Evolutionary conservation across 2,329 filamentous ascomycete species (phyloP).

Genomic region (Chaetomium strumarium): DNA sequence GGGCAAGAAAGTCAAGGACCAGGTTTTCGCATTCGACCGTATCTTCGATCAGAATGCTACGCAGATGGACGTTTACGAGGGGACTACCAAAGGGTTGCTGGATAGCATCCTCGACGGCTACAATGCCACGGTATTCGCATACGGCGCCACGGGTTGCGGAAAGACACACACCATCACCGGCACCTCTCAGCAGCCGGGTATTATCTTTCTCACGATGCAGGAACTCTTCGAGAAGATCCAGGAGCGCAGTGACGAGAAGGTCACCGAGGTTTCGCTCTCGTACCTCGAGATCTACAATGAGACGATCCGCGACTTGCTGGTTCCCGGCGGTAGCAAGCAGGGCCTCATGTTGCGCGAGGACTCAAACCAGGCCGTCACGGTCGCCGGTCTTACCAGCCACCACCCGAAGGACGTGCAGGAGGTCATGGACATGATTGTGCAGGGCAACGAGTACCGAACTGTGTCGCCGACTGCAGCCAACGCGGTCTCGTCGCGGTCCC

Average conservation of each 20-base stretch:
- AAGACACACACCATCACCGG: constrained; percentile 98
- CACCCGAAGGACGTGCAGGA: constrained; percentile 86
- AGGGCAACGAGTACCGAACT: constrained; percentile 88
- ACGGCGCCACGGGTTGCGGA: constrained; percentile 94
- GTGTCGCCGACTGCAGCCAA: constrained; percentile 97
- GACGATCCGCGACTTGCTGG: constrained; percentile 89
- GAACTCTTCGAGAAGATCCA: constrained; percentile 93
- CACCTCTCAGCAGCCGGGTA: constrained; percentile 85
- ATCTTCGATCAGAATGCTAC: constrained; percentile 94
- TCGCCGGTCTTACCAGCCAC: constrained; percentile 85
- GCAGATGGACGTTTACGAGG: constrained; percentile 91
- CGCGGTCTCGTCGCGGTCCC: constrained; percentile 92
- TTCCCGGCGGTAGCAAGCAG: constrained; percentile 75
- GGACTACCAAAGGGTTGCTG: constrained; percentile 81
- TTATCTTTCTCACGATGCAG: constrained; percentile 99
- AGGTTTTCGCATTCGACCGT: constrained; percentile 93
- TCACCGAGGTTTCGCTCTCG: constrained; percentile 83
- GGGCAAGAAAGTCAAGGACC: constrained; percentile 92
- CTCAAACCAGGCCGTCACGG: constrained; percentile 85
- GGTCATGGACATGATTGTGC: constrained; percentile 99
- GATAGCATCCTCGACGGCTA: constrained; percentile 96
- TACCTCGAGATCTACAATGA: constrained; percentile 99
- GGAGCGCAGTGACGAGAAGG: constrained; percentile 80
- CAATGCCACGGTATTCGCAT: constrained; percentile 98
- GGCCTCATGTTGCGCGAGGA: constrained; percentile 92